A percentile compares a stretch with the other conserved stretches of the same genome.
Evolutionary conservation across 129 eudicot species (phyloP).

Genomic region (Heracleum sosnowskyi): DNA sequence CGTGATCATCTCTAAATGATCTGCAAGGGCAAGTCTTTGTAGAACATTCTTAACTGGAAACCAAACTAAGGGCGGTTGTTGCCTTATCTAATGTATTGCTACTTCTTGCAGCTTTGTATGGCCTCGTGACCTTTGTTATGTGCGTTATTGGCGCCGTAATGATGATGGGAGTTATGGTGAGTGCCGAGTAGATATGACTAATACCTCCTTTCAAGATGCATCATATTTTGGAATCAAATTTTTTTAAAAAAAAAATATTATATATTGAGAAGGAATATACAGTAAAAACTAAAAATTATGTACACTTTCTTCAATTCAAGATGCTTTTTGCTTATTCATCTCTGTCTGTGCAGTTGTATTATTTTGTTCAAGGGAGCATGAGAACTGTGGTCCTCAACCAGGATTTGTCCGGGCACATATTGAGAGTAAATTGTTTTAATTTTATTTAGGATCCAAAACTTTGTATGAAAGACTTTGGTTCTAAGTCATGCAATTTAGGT

Average conservation of each 20-base stretch:
- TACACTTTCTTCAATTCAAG: neutral
- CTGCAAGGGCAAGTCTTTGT: neutral
- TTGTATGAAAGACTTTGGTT: slow-evolving; percentile 6
- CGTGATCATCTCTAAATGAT: neutral
- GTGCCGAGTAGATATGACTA: slow-evolving; percentile 1
- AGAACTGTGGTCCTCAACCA: slow-evolving; percentile 92
- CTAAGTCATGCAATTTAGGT: slow-evolving; percentile 13
- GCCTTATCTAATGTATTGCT: slow-evolving; percentile 9
- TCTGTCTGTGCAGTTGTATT: slow-evolving; percentile 73
- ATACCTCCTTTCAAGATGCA: neutral
- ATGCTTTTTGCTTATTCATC: neutral
- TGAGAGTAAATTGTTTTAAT: slow-evolving; percentile 55
- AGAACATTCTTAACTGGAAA: neutral
- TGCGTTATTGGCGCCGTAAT: slow-evolving; percentile 99
- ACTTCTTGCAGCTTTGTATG: slow-evolving; percentile 65
- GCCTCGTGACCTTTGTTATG: slow-evolving; percentile 99
- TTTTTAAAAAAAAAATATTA: neutral
- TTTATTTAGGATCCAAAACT: slow-evolving; percentile 6
- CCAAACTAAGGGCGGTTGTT: neutral
- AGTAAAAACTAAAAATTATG: neutral
- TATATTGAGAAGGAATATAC: neutral
- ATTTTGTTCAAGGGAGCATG: slow-evolving; percentile 93
- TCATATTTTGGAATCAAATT: neutral
- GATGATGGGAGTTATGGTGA: slow-evolving; percentile 99
- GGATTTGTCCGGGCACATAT: slow-evolving; percentile 98